Evolutionary conservation across 768 basidiomycete species (phyloP).

Genomic region (Wakefieldia striispora): DNA sequence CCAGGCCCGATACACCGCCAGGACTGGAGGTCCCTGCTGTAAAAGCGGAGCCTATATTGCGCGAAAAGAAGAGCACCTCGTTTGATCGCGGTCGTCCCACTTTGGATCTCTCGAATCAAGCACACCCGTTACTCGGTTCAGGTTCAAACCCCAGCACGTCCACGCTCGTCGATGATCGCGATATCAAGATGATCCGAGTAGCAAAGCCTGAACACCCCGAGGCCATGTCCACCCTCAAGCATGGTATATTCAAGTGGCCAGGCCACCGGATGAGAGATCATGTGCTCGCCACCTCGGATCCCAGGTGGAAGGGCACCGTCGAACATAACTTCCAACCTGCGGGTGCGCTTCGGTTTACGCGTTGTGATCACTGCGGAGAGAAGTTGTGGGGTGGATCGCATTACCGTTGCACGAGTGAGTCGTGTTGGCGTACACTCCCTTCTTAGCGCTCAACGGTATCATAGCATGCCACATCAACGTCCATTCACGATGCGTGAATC

Average conservation of each 20-base stretch:
- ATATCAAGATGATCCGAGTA: slow-evolving; percentile 25
- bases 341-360: slow-evolving; percentile 82
- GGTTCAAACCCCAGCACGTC: slow-evolving; percentile 17
- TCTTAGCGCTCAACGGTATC: slow-evolving; percentile 1
- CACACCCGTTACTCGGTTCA: slow-evolving; percentile 17
- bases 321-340: slow-evolving; percentile 90
- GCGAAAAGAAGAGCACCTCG: slow-evolving; percentile 28
- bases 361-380: slow-evolving; percentile 95
- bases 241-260: slow-evolving; percentile 73
- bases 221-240: slow-evolving; percentile 47
- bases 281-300: slow-evolving; percentile 32
- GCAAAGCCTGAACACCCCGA: slow-evolving; percentile 39
- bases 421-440: neutral
- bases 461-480: slow-evolving; percentile 82
- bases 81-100: slow-evolving; percentile 25
- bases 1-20: slow-evolving; percentile 17
- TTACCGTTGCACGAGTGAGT: slow-evolving; percentile 82
- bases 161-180: slow-evolving; percentile 28
- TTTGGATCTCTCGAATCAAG: slow-evolving; percentile 4
- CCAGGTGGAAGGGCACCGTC: slow-evolving; percentile 40
- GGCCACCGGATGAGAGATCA: slow-evolving; percentile 52
- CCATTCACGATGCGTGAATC: slow-evolving; percentile 80
- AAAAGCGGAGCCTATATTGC: slow-evolving; percentile 11
- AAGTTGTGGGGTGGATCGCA: slow-evolving; percentile 99
- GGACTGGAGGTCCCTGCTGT: slow-evolving; percentile 3